Base-by-base conservation (phyloP, 495 filamentous ascomycete genomes). In the Tuber magnatum region DNA sequence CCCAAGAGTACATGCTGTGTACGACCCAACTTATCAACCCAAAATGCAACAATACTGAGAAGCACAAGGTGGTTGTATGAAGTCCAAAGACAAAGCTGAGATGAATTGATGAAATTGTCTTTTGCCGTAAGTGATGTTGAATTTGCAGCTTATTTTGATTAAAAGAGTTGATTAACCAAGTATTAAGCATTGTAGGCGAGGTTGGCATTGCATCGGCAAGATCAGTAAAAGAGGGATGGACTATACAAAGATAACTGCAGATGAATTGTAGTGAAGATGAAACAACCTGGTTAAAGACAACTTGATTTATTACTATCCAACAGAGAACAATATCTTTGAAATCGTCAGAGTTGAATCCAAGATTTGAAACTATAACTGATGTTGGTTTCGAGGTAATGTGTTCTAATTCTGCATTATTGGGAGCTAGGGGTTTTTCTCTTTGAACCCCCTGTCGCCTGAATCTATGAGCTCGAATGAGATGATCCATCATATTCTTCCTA, bases 61-160 rank as follows among this genome's bases (percentile, higher is more conserved):
- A 77, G 44, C 3, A 71, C 41, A 3, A 73, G 39, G 43, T 76
- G 43, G n/a, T 76, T 78, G 2, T n/a, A 40, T 24, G 51, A 75
- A n/a, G 51, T 74, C 68, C 74, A 78, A 48, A 75, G 48, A 46
- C 48, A 68, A 75, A 75, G n/a, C 74, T 75, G 3, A 75, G 6
- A 68, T 75, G n/a, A 40, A 72, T 72, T 20, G 70, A 75, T 0
- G 28, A 75, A 42, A 71, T 69, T 7, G 68, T 38, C 16, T 35
- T 68, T 24, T 7, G 1, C 18, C 22, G 1, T 22, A 46, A 6
- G 18, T 38, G 40, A 75, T 38, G 22, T 22, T 14, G 69, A 24
- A 39, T n/a, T 71, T 75, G 14, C 7, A 24, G 7, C 18, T 42
- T 70, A 56, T 75, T 71, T 71, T 42, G 68, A 1, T 3, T 0